A percentile compares a stretch with the other conserved stretches of the same genome.
phyloP scores from a whole-genome alignment of 176 grass and related monocot genomes.

The Cenchrus fungigraminus region DNA sequence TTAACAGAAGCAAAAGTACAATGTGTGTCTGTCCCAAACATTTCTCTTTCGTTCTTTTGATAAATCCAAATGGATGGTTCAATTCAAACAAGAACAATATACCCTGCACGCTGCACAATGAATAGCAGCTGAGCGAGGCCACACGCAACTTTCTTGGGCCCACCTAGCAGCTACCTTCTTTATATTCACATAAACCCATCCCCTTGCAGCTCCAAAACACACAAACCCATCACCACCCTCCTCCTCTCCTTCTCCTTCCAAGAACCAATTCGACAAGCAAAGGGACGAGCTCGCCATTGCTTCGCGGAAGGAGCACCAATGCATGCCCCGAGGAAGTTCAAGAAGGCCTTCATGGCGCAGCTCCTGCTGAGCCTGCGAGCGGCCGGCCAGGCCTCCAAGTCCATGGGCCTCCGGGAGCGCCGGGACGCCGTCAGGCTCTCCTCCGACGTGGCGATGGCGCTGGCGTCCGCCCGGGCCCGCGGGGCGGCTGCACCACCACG shows the following conservation, averaged over 20 bases:
- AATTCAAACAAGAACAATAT: conserved; percentile 33
- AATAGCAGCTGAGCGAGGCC: conserved; percentile 37
- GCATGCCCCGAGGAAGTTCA: conserved; percentile 46
- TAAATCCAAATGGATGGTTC: conserved; percentile 43
- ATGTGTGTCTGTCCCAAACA: background rate
- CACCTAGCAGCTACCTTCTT: conserved; percentile 11
- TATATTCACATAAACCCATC: conserved; percentile 47
- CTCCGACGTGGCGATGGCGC: conserved; percentile 55
- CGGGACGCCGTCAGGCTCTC: conserved; percentile 49
- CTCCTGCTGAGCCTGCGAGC: conserved; percentile 48
- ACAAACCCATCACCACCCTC: conserved; percentile 1
- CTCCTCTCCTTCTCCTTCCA: background rate
- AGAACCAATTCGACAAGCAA: conserved; percentile 1
- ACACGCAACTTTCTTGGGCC: conserved; percentile 45
- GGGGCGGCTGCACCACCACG: background rate
- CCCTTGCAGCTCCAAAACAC: background rate
- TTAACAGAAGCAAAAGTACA: background rate
- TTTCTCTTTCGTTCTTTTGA: background rate
- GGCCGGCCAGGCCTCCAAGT: conserved; percentile 45
- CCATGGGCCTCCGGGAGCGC: conserved; percentile 50
- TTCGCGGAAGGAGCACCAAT: conserved; percentile 16
- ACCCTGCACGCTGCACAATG: conserved; percentile 23
- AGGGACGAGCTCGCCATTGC: background rate
- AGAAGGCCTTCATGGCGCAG: conserved; percentile 51
- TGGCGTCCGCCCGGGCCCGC: conserved; percentile 30